Base-by-base conservation (phyloP, 169 alveolate species). In the Plasmodium adleri region DNA sequence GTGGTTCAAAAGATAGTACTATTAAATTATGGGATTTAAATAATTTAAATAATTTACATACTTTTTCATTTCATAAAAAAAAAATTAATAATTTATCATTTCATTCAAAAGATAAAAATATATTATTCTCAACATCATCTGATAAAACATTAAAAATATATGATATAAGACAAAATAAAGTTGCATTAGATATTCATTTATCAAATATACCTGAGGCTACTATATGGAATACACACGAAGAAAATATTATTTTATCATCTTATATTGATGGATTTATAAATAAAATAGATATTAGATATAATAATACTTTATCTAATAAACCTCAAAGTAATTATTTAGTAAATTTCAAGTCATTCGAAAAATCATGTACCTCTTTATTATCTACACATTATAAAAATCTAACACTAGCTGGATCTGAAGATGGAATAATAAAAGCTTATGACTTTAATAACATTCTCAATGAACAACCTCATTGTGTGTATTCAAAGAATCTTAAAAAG, bases 61-160 rank as follows among this genome's bases (percentile, higher is more conserved):
- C 85, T n/a, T 80, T 68, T 49, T 56, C 47, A 8, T 70, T 68
- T 68, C 90, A 80, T 49, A 15, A 66, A 24, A 80, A 80, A 68
- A 66, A 70, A 52, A 49, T 80, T 54, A 80, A 80, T 54, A 80
- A 68, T 50, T 47, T 80, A 54, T 20, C 24, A 22, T 80, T 80
- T 47, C 90, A 80, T 49, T 7, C 62, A 59, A 80, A 28, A n/a
- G 83, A 80, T n/a, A 58, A 45, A 12, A 68, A 49, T 22, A 12
- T 66, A 17, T 32, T 80, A 22, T 59, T 66, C 10, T 80, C 90
- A 0, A 70, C 85, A 9, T 67, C 90, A 6, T 80, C 83, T 0
- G 90, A 80, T 71, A 80, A 80, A 58, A 80, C 90, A 0, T 45
- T 80, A 70, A 80, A 80, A 80, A 54, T 80, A 3, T 80, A 67